Conservation (phyloP, 2,329 filamentous ascomycete species). For the Leptoxyphium fumago region DNA sequence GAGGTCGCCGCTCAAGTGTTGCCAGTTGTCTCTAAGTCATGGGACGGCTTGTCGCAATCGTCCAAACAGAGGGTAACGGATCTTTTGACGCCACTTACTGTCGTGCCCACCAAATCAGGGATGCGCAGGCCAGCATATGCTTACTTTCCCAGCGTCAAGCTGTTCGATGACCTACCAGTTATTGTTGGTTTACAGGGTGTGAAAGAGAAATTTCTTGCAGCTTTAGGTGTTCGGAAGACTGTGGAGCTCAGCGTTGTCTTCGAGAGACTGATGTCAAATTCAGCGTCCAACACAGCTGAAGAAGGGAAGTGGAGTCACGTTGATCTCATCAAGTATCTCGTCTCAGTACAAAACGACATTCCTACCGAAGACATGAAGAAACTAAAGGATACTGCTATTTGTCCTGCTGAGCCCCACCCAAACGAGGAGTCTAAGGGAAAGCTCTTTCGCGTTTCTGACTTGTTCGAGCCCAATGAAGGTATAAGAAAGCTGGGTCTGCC, state of each 20-base stretch:
- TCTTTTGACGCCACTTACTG: constrained; percentile 50
- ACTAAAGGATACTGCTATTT: constrained; percentile 64
- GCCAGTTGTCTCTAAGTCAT: constrained; percentile 70
- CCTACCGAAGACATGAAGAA: constrained; percentile 66
- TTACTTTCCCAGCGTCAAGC: constrained; percentile 83
- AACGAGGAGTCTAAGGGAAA: constrained; percentile 21
- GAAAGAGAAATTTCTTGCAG: constrained; percentile 77
- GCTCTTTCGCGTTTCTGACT: constrained; percentile 58
- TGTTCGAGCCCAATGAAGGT: constrained; percentile 64
- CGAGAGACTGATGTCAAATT: constrained; percentile 57
- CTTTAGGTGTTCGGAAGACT: constrained; percentile 84
- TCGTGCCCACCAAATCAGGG: constrained; percentile 81
- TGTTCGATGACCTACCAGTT: constrained; percentile 85
- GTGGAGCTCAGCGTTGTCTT: constrained; percentile 92
- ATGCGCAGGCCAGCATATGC: constrained; percentile 77
- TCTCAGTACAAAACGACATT: constrained; percentile 81
- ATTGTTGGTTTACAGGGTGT: constrained; percentile 62
- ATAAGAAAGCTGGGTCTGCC: constrained; percentile 58
- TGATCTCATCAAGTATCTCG: constrained; percentile 85
- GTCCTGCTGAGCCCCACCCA: constrained; percentile 52
- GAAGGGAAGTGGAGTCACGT: constrained; percentile 71
- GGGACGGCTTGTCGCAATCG: constrained; percentile 59
- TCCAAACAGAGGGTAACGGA: constrained; percentile 52
- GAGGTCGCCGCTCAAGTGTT: constrained; percentile 67
- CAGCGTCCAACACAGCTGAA: constrained; percentile 32